Conservation (phyloP, 306 rosid species). For the Prunus campanulata region DNA sequence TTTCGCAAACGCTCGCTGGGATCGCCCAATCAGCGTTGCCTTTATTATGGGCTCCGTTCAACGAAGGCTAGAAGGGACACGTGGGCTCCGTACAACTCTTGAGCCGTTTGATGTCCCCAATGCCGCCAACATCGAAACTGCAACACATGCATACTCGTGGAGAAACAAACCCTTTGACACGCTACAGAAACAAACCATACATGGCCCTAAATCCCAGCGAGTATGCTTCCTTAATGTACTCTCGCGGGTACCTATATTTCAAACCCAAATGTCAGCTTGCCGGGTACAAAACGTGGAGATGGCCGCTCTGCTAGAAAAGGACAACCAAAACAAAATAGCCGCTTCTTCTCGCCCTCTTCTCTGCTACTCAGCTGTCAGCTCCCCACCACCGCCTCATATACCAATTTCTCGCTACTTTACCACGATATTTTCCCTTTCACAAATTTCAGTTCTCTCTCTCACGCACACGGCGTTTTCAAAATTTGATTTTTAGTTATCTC, state of each 20-base stretch:
- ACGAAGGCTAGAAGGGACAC: neutral
- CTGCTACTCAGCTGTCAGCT: neutral
- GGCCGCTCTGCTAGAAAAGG: constrained; percentile 8
- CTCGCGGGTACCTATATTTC: neutral
- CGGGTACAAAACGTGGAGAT: constrained; percentile 7
- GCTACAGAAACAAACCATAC: neutral
- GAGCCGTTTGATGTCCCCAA: neutral
- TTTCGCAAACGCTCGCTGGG: neutral
- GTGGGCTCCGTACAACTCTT: neutral
- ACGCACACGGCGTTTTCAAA: neutral
- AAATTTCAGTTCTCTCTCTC: constrained; percentile 2
- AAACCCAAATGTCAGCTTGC: neutral
- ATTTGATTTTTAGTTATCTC: neutral
- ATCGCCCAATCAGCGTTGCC: neutral
- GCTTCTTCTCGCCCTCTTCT: neutral
- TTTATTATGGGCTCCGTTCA: neutral
- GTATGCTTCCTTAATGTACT: neutral
- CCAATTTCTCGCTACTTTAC: constrained; percentile 16
- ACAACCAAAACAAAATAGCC: constrained; percentile 14
- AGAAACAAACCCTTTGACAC: neutral
- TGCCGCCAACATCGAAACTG: neutral
- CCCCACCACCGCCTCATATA: neutral
- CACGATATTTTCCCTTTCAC: constrained; percentile 1
- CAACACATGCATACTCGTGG: neutral
- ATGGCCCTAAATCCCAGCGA: neutral